A percentile compares a stretch with the other conserved stretches of the same genome.
phyloP scores from a whole-genome alignment of 306 rosid species.

The Spatholobus suberectus region DNA sequence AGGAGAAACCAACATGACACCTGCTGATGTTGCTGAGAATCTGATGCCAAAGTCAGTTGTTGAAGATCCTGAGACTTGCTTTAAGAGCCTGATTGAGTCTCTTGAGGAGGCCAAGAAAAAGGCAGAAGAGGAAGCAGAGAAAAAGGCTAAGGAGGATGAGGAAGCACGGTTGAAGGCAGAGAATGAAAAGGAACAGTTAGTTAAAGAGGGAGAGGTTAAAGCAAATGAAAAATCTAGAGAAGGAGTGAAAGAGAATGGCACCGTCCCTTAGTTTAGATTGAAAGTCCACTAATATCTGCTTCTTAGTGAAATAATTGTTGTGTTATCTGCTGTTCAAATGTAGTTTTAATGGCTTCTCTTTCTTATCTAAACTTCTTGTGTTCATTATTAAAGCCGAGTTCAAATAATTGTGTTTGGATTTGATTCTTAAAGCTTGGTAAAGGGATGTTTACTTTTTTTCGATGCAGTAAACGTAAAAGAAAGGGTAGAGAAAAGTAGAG shows the following conservation, averaged over 20 bases:
- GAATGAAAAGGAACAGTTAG: conserved; percentile 22
- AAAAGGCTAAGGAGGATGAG: conserved; percentile 38
- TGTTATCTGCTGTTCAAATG: too few species aligned
- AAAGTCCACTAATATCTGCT: not conserved
- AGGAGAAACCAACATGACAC: conserved; percentile 55
- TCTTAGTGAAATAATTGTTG: not conserved
- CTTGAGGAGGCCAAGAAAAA: conserved; percentile 1
- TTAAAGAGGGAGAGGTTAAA: not conserved
- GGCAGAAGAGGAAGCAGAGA: conserved; percentile 24
- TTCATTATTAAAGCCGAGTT: too few species aligned
- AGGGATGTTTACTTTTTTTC: too few species aligned
- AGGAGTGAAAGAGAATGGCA: conserved; percentile 32
- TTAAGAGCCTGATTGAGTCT: conserved; percentile 55
- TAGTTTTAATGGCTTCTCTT: too few species aligned
- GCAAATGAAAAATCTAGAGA: not conserved
- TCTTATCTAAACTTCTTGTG: too few species aligned
- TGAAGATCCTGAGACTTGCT: conserved; percentile 41
- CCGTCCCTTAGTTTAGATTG: not conserved
- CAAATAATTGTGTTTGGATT: too few species aligned
- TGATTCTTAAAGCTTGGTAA: too few species aligned
- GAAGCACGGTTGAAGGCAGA: not conserved
- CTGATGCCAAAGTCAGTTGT: conserved; percentile 60
- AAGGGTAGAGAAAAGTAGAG: too few species aligned
- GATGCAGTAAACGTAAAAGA: too few species aligned
- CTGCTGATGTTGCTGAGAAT: conserved; percentile 79